Evolutionary conservation across 306 rosid species (phyloP).

Genomic region (Myrica gale): DNA sequence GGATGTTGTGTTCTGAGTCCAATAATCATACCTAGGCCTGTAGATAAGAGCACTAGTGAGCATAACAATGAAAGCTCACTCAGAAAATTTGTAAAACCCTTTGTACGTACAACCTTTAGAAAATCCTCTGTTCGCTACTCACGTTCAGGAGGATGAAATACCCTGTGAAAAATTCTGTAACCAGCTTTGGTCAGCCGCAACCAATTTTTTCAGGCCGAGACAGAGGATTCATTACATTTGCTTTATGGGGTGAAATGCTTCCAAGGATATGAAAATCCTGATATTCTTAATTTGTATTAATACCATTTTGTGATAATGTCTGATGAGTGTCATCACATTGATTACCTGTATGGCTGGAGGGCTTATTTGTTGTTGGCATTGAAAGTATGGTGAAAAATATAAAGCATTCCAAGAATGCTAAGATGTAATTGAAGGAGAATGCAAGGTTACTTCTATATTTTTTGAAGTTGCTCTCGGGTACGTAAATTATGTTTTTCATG

Average conservation of each 20-base stretch:
- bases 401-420: too few relatives aligned
- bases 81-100: not conserved
- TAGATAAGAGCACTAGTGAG: not conserved
- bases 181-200: slow-evolving; percentile 33
- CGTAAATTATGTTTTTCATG: too few relatives aligned
- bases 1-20: slow-evolving; percentile 41
- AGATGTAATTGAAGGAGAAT: too few relatives aligned
- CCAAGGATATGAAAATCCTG: too few relatives aligned
- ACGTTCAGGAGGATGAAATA: slow-evolving; percentile 13
- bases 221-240: slow-evolving; percentile 22
- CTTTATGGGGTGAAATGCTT: not conserved
- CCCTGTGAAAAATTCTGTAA: slow-evolving; percentile 15
- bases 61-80: not conserved
- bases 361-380: too few relatives aligned
- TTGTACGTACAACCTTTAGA: slow-evolving; percentile 1
- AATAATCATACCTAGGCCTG: slow-evolving; percentile 21
- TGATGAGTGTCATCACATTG: too few relatives aligned
- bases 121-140: slow-evolving; percentile 16
- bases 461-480: too few relatives aligned
- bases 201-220: slow-evolving; percentile 38
- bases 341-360: too few relatives aligned
- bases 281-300: too few relatives aligned
- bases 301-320: too few relatives aligned
- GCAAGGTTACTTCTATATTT: too few relatives aligned
- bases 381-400: too few relatives aligned